Evolutionary conservation across 345 rosid species (phyloP).

Genomic region (Salix udensis): DNA sequence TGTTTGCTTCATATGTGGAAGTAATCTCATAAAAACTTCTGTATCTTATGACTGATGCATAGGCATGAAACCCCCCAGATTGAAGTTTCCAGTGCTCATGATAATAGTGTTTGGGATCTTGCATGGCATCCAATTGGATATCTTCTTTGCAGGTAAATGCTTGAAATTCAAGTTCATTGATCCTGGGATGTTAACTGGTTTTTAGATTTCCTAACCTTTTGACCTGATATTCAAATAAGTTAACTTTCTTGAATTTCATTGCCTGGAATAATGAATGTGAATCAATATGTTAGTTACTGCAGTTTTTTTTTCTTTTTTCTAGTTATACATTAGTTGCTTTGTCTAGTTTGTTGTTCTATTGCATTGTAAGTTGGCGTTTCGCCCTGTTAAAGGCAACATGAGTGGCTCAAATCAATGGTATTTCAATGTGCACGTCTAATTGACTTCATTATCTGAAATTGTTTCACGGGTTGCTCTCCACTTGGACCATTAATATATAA

Average conservation of each 20-base stretch:
- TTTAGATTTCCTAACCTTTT: not conserved
- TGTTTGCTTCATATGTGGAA: constrained; percentile 4
- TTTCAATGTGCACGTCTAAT: not conserved
- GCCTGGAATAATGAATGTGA: not conserved
- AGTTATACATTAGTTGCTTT: not conserved
- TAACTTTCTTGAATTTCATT: not conserved
- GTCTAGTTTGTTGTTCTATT: not conserved
- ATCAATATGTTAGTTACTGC: not conserved
- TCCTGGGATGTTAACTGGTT: not conserved
- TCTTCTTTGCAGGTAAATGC: constrained; percentile 85
- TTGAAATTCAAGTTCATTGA: not conserved
- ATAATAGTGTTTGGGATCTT: constrained; percentile 92
- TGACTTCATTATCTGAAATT: not conserved
- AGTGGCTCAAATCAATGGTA: not conserved
- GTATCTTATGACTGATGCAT: constrained; percentile 23
- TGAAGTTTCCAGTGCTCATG: constrained; percentile 83
- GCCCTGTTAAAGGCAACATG: not conserved
- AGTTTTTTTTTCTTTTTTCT: not conserved
- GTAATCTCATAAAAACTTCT: constrained; percentile 11
- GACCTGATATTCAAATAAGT: not conserved
- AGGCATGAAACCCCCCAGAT: constrained; percentile 95
- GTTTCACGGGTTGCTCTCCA: not conserved
- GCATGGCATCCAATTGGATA: constrained; percentile 99
- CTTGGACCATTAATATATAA: not conserved
- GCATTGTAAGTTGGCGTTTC: not conserved